phyloP scores from a whole-genome alignment of 352 stramenopile species.

The Phytopythium montanum region DNA sequence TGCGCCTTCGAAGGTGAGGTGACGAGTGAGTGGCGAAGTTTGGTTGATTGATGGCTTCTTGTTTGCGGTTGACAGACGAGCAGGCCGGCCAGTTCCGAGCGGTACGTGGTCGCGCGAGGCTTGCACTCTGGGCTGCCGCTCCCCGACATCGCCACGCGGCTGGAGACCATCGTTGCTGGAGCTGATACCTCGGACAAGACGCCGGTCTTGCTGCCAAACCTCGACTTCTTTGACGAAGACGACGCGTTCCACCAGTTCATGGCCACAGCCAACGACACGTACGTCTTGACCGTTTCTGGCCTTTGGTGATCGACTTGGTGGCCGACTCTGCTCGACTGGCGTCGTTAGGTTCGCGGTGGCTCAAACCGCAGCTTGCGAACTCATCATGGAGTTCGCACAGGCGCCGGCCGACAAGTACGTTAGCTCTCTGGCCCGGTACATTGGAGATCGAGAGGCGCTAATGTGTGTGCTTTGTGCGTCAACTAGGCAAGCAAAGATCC shows the following conservation, averaged over 20 bases:
- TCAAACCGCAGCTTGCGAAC: slow-evolving; percentile 37
- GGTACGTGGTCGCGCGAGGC: slow-evolving; percentile 50
- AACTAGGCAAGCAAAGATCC: not conserved
- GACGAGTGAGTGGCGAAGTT: no score
- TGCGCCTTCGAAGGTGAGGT: not conserved
- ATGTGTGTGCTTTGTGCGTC: not conserved
- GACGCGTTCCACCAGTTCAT: slow-evolving; percentile 45
- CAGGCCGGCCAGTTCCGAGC: slow-evolving; percentile 74
- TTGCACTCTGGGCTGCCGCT: slow-evolving; percentile 18
- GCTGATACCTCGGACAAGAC: not conserved
- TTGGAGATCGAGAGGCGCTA: not conserved
- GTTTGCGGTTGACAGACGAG: slow-evolving; percentile 49
- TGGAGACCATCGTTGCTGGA: slow-evolving; percentile 13
- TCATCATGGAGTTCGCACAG: slow-evolving; percentile 28
- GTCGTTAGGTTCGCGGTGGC: slow-evolving; percentile 15
- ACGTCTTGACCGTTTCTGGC: not conserved
- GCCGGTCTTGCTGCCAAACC: slow-evolving; percentile 16
- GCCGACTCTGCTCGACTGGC: not conserved
- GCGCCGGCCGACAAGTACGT: slow-evolving; percentile 24
- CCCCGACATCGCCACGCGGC: slow-evolving; percentile 14
- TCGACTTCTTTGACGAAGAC: slow-evolving; percentile 17
- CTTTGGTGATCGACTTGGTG: not conserved
- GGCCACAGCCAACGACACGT: slow-evolving; percentile 22
- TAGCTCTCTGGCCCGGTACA: not conserved
- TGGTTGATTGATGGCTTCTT: no score